Percentiles rank a stretch among this genome's conserved stretches.
Conservation (phyloP, 495 filamentous ascomycete species). For the Penicillium nucicola region DNA sequence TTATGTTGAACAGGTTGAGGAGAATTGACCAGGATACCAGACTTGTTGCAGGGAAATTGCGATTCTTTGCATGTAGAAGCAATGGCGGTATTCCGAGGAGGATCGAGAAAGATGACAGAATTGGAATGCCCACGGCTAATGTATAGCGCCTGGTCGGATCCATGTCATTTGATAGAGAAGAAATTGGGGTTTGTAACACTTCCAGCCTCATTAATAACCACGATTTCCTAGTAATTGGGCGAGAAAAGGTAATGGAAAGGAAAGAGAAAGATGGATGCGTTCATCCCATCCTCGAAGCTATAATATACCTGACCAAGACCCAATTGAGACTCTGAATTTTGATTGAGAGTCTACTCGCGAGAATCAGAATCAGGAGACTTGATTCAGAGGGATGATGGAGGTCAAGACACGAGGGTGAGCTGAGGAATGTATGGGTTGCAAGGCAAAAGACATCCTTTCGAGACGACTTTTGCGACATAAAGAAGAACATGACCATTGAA, state of each 20-base stretch:
- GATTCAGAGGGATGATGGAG: neutral
- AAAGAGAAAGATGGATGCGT: neutral
- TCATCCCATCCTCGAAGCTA: neutral
- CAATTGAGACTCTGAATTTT: neutral
- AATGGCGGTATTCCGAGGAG: constrained; percentile 48
- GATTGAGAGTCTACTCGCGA: neutral
- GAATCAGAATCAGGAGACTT: constrained; percentile 1
- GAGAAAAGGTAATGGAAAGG: neutral
- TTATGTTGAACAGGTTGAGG: constrained; percentile 63
- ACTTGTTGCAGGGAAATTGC: constrained; percentile 46
- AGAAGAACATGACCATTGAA: constrained; percentile 5
- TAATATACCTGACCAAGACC: neutral
- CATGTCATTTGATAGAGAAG: neutral
- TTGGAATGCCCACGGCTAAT: constrained; percentile 34
- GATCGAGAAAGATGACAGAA: constrained; percentile 56
- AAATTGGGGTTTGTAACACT: neutral
- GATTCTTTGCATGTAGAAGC: constrained; percentile 39
- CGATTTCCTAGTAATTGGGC: neutral
- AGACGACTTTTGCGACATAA: neutral
- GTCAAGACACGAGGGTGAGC: neutral
- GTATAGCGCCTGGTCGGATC: constrained; percentile 19
- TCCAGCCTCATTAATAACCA: no score
- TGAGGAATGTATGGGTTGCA: constrained; percentile 8
- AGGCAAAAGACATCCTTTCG: constrained; percentile 2
- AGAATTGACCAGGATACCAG: constrained; percentile 64